These are phyloP conservation scores for Colletotrichum tanaceti DNA, from an alignment of 2,329 filamentous ascomycete genomes.

Conservation along the genomic window DNA sequence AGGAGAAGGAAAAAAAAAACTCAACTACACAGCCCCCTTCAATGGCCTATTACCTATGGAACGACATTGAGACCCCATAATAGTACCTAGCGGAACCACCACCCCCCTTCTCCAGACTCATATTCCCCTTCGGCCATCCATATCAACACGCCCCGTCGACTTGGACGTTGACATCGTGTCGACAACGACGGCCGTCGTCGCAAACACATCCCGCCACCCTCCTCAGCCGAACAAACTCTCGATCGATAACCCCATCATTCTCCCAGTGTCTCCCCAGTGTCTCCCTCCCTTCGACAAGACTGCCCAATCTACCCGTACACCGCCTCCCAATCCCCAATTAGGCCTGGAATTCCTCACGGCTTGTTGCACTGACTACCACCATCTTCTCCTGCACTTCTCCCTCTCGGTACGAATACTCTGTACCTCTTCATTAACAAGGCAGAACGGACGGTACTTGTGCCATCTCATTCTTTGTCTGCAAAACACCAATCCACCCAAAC, in stretches of 20 bases:
- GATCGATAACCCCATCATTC: not conserved
- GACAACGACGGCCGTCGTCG: not conserved
- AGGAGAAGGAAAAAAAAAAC: not conserved
- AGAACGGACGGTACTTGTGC: no score
- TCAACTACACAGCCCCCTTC: conserved; percentile 15
- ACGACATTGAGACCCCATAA: conserved; percentile 8
- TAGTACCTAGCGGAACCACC: not conserved
- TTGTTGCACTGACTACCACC: conserved; percentile 3
- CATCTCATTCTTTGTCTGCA: conserved; percentile 26
- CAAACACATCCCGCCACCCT: not conserved
- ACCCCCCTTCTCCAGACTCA: conserved; percentile 5
- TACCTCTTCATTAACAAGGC: not conserved
- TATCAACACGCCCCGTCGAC: not conserved
- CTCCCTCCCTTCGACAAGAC: conserved; percentile 5
- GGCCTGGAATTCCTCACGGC: not conserved
- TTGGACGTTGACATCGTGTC: not conserved
- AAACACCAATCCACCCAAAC: conserved; percentile 1
- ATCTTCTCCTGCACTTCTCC: not conserved
- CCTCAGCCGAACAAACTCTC: not conserved
- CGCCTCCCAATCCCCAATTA: not conserved
- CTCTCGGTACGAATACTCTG: not conserved
- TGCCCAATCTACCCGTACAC: conserved; percentile 1
- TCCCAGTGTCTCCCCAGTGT: not conserved
- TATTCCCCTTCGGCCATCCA: not conserved
- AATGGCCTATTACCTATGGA: not conserved